Evolutionary conservation across 2,329 filamentous ascomycete genomes (phyloP).

Genomic region (Tolypocladium ovalisporum): DNA sequence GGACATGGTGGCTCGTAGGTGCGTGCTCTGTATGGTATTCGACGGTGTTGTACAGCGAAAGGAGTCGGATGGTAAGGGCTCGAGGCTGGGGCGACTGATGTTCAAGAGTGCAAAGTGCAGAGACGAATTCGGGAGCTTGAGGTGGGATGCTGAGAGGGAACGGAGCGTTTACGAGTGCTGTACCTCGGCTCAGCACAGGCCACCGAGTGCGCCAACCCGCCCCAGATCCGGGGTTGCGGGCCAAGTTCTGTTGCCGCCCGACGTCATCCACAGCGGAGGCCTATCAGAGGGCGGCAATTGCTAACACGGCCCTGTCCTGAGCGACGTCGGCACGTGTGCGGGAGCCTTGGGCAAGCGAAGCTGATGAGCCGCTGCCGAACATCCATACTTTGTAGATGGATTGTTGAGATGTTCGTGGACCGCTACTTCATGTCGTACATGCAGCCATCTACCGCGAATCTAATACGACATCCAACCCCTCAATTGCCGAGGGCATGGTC

Average conservation of each 20-base stretch:
- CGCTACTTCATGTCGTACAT: too few species aligned
- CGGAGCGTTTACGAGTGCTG: too few species aligned
- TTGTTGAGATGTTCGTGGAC: neutral
- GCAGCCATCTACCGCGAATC: neutral
- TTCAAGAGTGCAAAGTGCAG: neutral
- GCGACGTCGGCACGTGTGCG: neutral
- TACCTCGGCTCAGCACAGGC: conserved; percentile 9
- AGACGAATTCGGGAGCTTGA: neutral
- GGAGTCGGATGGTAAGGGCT: neutral
- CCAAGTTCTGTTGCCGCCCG: neutral
- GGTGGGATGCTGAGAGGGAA: neutral
- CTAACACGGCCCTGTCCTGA: neutral
- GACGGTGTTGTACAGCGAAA: neutral
- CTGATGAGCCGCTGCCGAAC: too few species aligned
- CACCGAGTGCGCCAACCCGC: neutral
- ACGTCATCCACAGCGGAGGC: conserved; percentile 1
- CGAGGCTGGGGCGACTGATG: neutral
- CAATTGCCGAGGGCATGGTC: neutral
- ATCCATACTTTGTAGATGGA: too few species aligned
- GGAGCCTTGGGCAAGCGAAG: neutral
- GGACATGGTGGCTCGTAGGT: conserved; percentile 22
- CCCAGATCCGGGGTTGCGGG: conserved; percentile 2
- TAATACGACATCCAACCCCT: neutral
- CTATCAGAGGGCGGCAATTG: conserved; percentile 5
- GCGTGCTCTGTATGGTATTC: neutral